Evolutionary conservation across 2,329 filamentous ascomycete species (phyloP), one percentile per base, ranked within the genome.

Genomic region (Calonectria pseudoreteaudii): DNA sequence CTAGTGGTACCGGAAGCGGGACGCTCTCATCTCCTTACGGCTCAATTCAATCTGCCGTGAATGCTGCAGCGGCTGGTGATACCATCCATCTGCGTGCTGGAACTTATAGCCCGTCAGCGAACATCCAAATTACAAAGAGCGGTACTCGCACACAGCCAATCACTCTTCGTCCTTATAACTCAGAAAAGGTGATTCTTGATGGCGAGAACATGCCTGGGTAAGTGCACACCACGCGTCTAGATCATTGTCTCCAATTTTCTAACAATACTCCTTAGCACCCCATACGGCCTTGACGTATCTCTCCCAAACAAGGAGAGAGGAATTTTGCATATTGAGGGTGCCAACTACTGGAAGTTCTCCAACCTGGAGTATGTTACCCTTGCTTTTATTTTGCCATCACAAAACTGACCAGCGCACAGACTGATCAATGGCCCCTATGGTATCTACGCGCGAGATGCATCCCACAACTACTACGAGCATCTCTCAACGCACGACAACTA

Each of bases 51-150:
- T 80, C 82, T 4, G 87, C 87, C 0, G 84, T 89, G 6, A 78
- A 88, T 75, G 84, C 82, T 30, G 87, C 87, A 18, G 83, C 81
- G 10, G 85, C 87, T 34, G 87, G 87, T 8, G 87, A 88, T 70
- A 86, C 82, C 9, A 87, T 88, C 47, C 85, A 85, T 56, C 81
- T 88, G 4, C 85, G 85, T 10, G 86, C 86, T 11, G 87, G 87
- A 68, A 87, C 83, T n/a, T 89, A 89, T 80, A 80, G 82, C 50
- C 86, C 85, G 0, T 85, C 85, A 0, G 84, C 83, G 44, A 89
- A 89, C 78, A 87, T 89, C 58, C 86, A 88, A 76, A 83, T 89
- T 78, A 85, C 81, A 53, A 86, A 86, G 70, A 85, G 83, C 41
- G 87, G 87, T 31, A 86, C 84, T 0, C 75, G 81, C 18, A 81